Percentiles rank a stretch among this genome's conserved stretches.
Evolutionary conservation across 768 basidiomycete genomes (phyloP).

Genomic region (Mycena alexandri): DNA sequence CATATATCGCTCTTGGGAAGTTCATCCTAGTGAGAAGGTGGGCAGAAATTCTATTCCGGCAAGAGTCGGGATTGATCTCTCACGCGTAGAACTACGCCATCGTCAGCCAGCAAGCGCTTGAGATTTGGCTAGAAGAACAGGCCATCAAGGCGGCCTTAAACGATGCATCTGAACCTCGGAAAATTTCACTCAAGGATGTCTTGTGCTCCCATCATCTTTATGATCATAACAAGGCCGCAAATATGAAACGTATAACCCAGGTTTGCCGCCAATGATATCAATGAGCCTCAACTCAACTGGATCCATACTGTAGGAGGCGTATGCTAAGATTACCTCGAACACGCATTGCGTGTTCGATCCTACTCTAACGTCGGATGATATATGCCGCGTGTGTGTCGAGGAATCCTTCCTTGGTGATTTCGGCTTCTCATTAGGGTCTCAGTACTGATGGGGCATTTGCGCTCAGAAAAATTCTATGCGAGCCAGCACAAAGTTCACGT

Average conservation of each 20-base stretch:
- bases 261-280: slow-evolving; percentile 49
- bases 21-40: slow-evolving; percentile 63
- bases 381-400: slow-evolving; percentile 73
- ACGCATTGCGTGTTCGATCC: slow-evolving; percentile 66
- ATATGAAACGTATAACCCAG: slow-evolving; percentile 77
- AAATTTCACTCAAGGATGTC: slow-evolving; percentile 60
- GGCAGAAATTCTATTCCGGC: slow-evolving; percentile 19
- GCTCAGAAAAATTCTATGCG: slow-evolving; percentile 77
- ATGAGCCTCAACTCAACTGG: neutral
- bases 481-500: slow-evolving; percentile 76
- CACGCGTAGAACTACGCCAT: slow-evolving; percentile 64
- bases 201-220: slow-evolving; percentile 73
- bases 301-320: slow-evolving; percentile 55
- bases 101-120: slow-evolving; percentile 70
- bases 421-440: slow-evolving; percentile 6
- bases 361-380: slow-evolving; percentile 59
- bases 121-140: slow-evolving; percentile 68
- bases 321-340: slow-evolving; percentile 54
- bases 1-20: slow-evolving; percentile 75
- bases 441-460: slow-evolving; percentile 23
- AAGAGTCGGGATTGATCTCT: neutral
- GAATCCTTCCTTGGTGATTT: slow-evolving; percentile 67
- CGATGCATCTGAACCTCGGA: slow-evolving; percentile 36
- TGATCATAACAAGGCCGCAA: slow-evolving; percentile 67
- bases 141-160: slow-evolving; percentile 46